Evolutionary conservation across 805 yeast genomes (phyloP).

Genomic region (Spathaspora sp.): DNA sequence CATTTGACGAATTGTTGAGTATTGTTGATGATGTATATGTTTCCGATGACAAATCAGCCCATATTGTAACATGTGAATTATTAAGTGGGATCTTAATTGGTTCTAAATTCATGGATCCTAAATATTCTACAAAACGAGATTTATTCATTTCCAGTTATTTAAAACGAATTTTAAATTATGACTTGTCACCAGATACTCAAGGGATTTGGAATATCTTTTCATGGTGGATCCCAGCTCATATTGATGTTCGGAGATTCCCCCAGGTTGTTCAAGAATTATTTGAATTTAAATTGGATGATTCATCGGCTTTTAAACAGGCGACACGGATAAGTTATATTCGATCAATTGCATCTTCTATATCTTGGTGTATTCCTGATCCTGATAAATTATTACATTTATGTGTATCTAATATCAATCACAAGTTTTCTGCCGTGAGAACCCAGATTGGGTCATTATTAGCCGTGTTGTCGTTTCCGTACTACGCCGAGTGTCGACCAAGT

Average conservation of each 20-base stretch:
- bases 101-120: constrained; percentile 38
- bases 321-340: constrained; percentile 56
- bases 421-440: constrained; percentile 69
- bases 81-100: constrained; percentile 59
- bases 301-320: constrained; percentile 65
- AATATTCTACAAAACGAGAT: constrained; percentile 39
- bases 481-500: constrained; percentile 38
- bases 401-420: constrained; percentile 53
- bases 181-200: constrained; percentile 69
- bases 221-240: constrained; percentile 68
- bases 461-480: constrained; percentile 38
- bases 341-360: constrained; percentile 44
- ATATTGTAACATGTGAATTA: constrained; percentile 71
- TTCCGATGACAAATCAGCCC: constrained; percentile 68
- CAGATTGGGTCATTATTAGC: constrained; percentile 62
- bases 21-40: constrained; percentile 50
- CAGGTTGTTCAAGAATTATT: constrained; percentile 44
- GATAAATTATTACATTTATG: constrained; percentile 42
- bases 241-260: constrained; percentile 66
- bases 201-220: constrained; percentile 73
- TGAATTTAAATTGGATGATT: constrained; percentile 48
- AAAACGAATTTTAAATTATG: constrained; percentile 44
- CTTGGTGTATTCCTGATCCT: constrained; percentile 55
- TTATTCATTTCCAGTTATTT: constrained; percentile 43
- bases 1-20: constrained; percentile 50